phyloP scores from a whole-genome alignment of 805 yeast genomes.

The Candida multigemmis region DNA sequence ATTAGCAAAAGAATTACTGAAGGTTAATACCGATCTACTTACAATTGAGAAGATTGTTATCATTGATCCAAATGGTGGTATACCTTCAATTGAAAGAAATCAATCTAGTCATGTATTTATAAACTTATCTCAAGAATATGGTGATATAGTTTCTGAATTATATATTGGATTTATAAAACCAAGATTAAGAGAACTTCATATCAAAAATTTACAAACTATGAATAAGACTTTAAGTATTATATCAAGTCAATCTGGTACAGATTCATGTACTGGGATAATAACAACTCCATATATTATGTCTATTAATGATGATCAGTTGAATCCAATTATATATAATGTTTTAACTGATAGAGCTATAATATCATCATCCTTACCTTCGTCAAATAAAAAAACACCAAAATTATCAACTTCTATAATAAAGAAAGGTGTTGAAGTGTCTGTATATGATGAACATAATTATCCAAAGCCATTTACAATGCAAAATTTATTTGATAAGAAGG shows the following conservation, averaged over 20 bases:
- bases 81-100: slow-evolving; percentile 77
- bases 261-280: slow-evolving; percentile 67
- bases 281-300: slow-evolving; percentile 79
- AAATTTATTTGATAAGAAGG: slow-evolving; percentile 23
- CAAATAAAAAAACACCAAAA: slow-evolving; percentile 43
- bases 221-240: slow-evolving; percentile 41
- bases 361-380: slow-evolving; percentile 81
- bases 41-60: slow-evolving; percentile 75
- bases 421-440: slow-evolving; percentile 57
- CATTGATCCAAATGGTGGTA: slow-evolving; percentile 80
- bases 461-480: slow-evolving; percentile 28
- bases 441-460: slow-evolving; percentile 22
- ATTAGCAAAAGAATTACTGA: slow-evolving; percentile 15
- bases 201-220: slow-evolving; percentile 63
- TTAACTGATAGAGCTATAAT: slow-evolving; percentile 86
- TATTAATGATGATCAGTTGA: slow-evolving; percentile 39
- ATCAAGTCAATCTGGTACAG: slow-evolving; percentile 30
- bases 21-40: slow-evolving; percentile 18
- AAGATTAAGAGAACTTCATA: slow-evolving; percentile 41
- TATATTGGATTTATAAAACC: slow-evolving; percentile 46
- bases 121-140: slow-evolving; percentile 75
- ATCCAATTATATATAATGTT: slow-evolving; percentile 85
- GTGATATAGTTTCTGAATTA: slow-evolving; percentile 56
- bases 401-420: slow-evolving; percentile 73
- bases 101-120: slow-evolving; percentile 81